Evolutionary conservation across 169 alveolate genomes (phyloP).

Genomic region (Cardiosporidium cionae): DNA sequence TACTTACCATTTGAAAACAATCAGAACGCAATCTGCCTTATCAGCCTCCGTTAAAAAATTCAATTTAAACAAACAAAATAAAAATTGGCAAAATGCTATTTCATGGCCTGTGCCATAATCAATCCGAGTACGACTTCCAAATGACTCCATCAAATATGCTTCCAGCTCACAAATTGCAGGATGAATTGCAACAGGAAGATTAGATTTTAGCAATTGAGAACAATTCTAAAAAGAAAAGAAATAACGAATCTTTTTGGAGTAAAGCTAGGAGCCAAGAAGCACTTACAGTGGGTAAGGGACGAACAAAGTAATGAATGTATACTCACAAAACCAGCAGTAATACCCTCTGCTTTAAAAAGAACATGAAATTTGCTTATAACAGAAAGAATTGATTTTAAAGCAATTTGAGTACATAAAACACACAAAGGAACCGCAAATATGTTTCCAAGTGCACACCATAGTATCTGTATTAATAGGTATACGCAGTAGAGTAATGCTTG

Average conservation of each 20-base stretch:
- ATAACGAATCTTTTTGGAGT: not conserved
- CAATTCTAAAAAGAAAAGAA: not conserved
- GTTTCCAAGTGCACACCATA: too few relatives aligned
- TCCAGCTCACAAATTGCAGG: conserved; percentile 5
- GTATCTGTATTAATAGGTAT: too few relatives aligned
- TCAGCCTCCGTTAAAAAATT: conserved; percentile 5
- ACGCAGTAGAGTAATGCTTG: too few relatives aligned
- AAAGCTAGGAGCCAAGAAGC: not conserved
- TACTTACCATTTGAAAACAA: conserved; percentile 36
- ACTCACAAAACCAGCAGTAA: too few relatives aligned
- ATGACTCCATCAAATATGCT: conserved; percentile 59
- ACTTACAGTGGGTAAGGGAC: not conserved
- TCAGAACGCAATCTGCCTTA: conserved; percentile 37
- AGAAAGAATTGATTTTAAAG: too few relatives aligned
- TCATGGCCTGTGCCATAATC: conserved; percentile 98
- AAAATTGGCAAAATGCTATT: conserved; percentile 66
- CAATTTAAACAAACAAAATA: conserved; percentile 53
- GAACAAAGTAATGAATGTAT: not conserved
- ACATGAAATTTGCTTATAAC: too few relatives aligned
- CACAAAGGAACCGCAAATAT: too few relatives aligned
- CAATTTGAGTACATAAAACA: too few relatives aligned
- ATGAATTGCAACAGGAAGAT: not conserved
- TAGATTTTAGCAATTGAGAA: not conserved
- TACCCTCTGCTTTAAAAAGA: too few relatives aligned
- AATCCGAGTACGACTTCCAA: conserved; percentile 86